Evolutionary conservation across 306 rosid genomes (phyloP).

Genomic region (Medicago ruthenica): DNA sequence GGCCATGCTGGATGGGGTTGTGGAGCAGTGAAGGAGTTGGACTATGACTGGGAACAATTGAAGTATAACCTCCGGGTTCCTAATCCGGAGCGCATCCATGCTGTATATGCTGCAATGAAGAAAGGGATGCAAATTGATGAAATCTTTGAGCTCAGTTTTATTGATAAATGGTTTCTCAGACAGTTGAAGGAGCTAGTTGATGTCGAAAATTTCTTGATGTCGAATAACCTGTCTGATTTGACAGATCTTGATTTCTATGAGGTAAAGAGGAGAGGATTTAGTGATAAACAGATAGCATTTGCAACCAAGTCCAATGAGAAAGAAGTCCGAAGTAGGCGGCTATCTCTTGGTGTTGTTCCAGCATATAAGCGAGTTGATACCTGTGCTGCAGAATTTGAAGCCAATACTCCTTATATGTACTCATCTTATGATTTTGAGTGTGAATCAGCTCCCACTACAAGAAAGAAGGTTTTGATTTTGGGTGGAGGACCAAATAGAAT

Average conservation of each 20-base stretch:
- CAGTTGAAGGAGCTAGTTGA: conserved; percentile 88
- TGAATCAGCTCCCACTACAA: conserved; percentile 87
- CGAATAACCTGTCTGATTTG: conserved; percentile 63
- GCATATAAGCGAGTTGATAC: conserved; percentile 95
- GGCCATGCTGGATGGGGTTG: conserved; percentile 96
- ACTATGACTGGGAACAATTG: conserved; percentile 84
- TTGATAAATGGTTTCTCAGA: conserved; percentile 93
- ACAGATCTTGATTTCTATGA: conserved; percentile 76
- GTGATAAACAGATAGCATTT: conserved; percentile 95
- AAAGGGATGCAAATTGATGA: conserved; percentile 89
- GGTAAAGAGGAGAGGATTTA: conserved; percentile 94
- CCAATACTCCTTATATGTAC: conserved; percentile 97
- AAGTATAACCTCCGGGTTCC: conserved; percentile 94
- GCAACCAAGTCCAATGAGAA: conserved; percentile 84
- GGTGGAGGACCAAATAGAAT: conserved; percentile 99
- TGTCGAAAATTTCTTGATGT: conserved; percentile 76
- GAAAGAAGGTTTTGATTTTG: conserved; percentile 86
- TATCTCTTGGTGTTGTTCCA: conserved; percentile 75
- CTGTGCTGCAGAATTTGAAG: conserved; percentile 99
- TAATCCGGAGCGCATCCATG: conserved; percentile 91
- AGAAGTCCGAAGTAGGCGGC: conserved; percentile 73
- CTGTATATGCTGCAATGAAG: conserved; percentile 93
- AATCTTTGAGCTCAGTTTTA: conserved; percentile 76
- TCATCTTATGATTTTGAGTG: conserved; percentile 98
- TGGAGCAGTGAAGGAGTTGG: conserved; percentile 76